Base-by-base conservation (phyloP, 2,329 filamentous ascomycete species). In the Fusarium nurragi region DNA sequence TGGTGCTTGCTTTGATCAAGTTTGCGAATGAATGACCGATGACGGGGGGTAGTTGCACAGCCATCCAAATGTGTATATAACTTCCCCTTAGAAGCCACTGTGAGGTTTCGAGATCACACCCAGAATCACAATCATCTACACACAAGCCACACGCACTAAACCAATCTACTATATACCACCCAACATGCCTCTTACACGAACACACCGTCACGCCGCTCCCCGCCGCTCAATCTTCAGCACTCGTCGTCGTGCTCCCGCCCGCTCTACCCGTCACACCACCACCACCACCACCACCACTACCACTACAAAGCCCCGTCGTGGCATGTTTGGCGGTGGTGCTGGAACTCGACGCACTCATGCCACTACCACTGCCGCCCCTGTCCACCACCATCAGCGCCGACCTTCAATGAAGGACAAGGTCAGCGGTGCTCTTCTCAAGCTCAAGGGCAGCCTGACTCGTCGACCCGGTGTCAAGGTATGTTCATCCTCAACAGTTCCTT, bases 321-420 rank as follows among this genome's bases (percentile, higher is more conserved):
- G 78, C 16, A 71, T 83, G 47, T 81, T 83, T 16, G 63, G 78
- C 71, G 67, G 72, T 72, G 75, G 78, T 72, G 66, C 72, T 73
- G 74, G 73, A 73, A 74, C 73, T 74, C 77, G 64, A 43, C 65
- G 72, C 5, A 71, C 76, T 2, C 79, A 78, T 8, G 78, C 78
- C 12, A 70, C 75, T 13, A 70, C 75, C 3, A 77, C 79, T 8
- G 19, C 51, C 32, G 51, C 58, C 19, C 58, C 59, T 4, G 78
- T 80, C 16, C 84, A 87, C 61, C 88, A 90, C 74, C 90, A 92
- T 51, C 85, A 86, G 74, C 87, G 90, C 72, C 86, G 88, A 71
- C 83, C 86, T 4, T 86, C 83, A 36, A 80, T 94, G 66, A 89
- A 89, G 43, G 91, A 94, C 79, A 94, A 94, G 78, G 84, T 94